Conservation (phyloP, 1,139 yeast genomes). For the Pichia sp. region DNA sequence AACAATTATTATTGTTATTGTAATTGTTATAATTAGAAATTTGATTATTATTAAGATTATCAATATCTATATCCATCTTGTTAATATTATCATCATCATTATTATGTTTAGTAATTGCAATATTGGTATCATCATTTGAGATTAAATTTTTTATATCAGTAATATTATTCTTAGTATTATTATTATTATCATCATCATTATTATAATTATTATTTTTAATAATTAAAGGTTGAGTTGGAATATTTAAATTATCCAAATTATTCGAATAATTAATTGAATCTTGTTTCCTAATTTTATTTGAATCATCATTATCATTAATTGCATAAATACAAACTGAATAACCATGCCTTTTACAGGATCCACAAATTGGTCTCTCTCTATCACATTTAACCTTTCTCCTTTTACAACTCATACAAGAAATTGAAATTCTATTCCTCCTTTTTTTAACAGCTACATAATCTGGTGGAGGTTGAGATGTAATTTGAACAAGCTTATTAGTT, state of each 20-base stretch:
- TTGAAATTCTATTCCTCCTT: slow-evolving; percentile 25
- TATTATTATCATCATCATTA: not conserved
- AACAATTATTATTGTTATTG: no score
- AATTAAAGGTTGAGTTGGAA: no score
- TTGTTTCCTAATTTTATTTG: slow-evolving; percentile 11
- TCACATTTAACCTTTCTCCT: slow-evolving; percentile 39
- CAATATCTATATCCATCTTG: not conserved
- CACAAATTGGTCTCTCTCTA: slow-evolving; percentile 44
- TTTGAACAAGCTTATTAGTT: slow-evolving; percentile 20
- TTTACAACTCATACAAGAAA: slow-evolving; percentile 28
- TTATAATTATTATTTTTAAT: not conserved
- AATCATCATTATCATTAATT: slow-evolving; percentile 11
- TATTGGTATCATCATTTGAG: not conserved
- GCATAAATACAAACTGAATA: slow-evolving; percentile 21
- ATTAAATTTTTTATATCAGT: not conserved
- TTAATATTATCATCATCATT: not conserved
- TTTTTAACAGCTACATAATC: slow-evolving; percentile 20
- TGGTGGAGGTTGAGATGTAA: slow-evolving; percentile 19
- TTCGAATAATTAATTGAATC: not conserved
- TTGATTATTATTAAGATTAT: no score
- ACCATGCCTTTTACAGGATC: slow-evolving; percentile 39
- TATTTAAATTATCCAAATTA: no score
- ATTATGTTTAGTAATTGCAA: not conserved
- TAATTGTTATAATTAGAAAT: no score
- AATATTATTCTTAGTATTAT: not conserved